Conservation (phyloP, 176 grass and related monocot species). For the Avena sativa region DNA sequence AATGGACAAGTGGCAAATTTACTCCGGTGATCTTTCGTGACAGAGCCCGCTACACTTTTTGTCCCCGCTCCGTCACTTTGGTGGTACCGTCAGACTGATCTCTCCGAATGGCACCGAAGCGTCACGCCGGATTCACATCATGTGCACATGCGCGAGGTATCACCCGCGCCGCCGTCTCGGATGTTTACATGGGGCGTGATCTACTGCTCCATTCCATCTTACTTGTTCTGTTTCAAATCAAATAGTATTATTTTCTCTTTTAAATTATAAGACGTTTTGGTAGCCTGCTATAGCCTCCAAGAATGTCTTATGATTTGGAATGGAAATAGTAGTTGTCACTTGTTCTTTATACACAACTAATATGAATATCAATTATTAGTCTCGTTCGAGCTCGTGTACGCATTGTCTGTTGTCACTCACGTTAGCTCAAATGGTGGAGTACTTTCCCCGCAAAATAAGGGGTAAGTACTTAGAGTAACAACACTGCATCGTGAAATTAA, state of each 20-base stretch:
- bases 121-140: constrained; percentile 25
- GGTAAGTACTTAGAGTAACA: too few relatives aligned
- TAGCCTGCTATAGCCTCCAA: too few relatives aligned
- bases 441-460: not conserved
- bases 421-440: not conserved
- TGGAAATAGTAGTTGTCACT: too few relatives aligned
- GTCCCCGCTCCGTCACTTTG: not conserved
- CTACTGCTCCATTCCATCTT: too few relatives aligned
- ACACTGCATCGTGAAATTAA: too few relatives aligned
- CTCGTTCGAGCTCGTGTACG: not conserved
- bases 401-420: not conserved
- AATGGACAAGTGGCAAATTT: not conserved
- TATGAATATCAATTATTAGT: too few relatives aligned
- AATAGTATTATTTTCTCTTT: too few relatives aligned
- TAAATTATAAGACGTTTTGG: too few relatives aligned
- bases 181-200: too few relatives aligned
- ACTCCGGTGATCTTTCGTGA: not conserved
- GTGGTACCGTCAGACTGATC: not conserved
- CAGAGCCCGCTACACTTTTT: not conserved
- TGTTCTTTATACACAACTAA: too few relatives aligned
- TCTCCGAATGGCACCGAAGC: not conserved
- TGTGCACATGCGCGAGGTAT: not conserved
- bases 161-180: not conserved
- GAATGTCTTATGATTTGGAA: too few relatives aligned
- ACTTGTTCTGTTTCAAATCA: too few relatives aligned